Evolutionary conservation across 1,284 basidiomycete genomes (phyloP).

Genomic region (Irpex rosettiformis): DNA sequence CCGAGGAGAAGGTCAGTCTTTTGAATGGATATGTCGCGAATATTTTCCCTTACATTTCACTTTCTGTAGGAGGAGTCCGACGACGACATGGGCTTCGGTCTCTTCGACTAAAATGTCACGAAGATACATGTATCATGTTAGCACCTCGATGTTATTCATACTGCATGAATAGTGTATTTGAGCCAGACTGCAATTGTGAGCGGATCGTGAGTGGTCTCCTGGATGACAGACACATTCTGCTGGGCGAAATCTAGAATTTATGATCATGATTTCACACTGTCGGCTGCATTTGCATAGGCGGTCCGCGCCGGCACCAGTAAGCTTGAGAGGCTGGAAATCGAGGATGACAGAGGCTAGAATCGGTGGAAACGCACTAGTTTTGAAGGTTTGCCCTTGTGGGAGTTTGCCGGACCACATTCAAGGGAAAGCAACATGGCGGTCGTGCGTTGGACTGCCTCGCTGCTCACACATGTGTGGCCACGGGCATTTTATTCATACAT

Average conservation of each 20-base stretch:
- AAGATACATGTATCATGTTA: slow-evolving; percentile 12
- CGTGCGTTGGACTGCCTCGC: not conserved
- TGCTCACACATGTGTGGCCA: not conserved
- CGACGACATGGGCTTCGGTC: slow-evolving; percentile 92
- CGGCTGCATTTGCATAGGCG: no score
- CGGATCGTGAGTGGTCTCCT: not conserved
- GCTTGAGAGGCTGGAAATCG: not conserved
- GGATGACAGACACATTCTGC: no score
- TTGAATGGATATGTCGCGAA: not conserved
- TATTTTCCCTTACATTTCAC: slow-evolving; percentile 17
- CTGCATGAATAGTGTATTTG: not conserved
- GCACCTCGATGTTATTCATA: slow-evolving; percentile 2
- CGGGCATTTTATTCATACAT: no score
- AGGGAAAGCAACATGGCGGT: no score
- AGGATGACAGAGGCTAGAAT: not conserved
- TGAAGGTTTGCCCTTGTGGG: not conserved
- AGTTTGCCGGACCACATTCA: not conserved
- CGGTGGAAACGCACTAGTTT: not conserved
- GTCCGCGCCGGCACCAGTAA: no score
- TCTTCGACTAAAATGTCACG: slow-evolving; percentile 74
- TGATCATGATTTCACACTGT: no score
- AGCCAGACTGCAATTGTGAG: not conserved
- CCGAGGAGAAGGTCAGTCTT: slow-evolving; percentile 67
- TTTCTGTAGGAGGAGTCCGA: slow-evolving; percentile 74
- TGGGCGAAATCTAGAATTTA: no score